Evolutionary conservation across 352 stramenopile genomes (phyloP).

Genomic region (Phytophthora pluvialis): DNA sequence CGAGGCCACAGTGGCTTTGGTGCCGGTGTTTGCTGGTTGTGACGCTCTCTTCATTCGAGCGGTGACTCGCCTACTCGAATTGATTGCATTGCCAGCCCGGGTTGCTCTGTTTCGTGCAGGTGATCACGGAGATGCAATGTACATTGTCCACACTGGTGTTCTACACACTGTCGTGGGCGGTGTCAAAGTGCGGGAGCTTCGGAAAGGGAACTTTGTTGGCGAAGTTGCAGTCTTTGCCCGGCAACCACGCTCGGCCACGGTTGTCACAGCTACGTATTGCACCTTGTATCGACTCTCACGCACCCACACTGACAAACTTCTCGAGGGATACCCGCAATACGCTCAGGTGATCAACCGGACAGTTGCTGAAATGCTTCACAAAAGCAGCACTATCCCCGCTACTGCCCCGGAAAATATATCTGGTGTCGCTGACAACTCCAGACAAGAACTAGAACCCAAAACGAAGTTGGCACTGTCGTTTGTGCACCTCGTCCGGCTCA

Average conservation of each 20-base stretch:
- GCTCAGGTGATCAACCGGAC: constrained; percentile 51
- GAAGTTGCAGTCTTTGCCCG: constrained; percentile 73
- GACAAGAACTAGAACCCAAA: constrained; percentile 4
- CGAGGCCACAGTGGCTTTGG: constrained; percentile 50
- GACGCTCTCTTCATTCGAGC: constrained; percentile 66
- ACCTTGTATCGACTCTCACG: constrained; percentile 65
- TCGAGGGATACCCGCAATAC: constrained; percentile 59
- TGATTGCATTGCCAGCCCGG: constrained; percentile 59
- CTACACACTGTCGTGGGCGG: constrained; percentile 64
- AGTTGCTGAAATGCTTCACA: constrained; percentile 50
- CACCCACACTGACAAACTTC: constrained; percentile 55
- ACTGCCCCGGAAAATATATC: neutral
- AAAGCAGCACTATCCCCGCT: constrained; percentile 15
- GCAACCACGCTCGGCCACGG: constrained; percentile 63
- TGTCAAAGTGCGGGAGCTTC: constrained; percentile 70
- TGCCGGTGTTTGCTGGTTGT: constrained; percentile 70
- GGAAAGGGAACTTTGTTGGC: constrained; percentile 72
- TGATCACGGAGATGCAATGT: constrained; percentile 76
- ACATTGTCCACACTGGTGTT: constrained; percentile 70
- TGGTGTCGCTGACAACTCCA: neutral
- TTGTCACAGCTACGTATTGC: constrained; percentile 71
- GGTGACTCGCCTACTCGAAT: constrained; percentile 60
- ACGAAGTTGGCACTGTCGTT: constrained; percentile 20
- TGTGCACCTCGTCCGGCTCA: constrained; percentile 31
- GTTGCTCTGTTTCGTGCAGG: constrained; percentile 62